Percentiles rank a stretch among this genome's conserved stretches.
These are phyloP conservation scores for Sclerotinia glacialis DNA, from an alignment of 2,329 filamentous ascomycete species.

Conservation along the genomic window DNA sequence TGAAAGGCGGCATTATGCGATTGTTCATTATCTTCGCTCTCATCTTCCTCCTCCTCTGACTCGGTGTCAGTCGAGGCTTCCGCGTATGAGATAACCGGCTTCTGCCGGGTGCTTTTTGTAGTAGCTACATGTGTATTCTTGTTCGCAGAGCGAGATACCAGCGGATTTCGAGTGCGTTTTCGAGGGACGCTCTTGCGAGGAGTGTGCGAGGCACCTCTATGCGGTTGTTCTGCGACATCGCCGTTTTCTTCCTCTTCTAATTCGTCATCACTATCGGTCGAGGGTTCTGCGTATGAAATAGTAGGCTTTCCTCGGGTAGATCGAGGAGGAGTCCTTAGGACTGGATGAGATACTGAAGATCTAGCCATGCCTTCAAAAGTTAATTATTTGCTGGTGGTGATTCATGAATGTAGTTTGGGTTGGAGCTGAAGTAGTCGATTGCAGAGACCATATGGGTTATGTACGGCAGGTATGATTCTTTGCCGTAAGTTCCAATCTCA, in stretches of 20 bases:
- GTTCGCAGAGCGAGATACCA: conserved; percentile 20
- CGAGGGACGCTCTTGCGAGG: conserved; percentile 8
- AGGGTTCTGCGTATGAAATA: conserved; percentile 21
- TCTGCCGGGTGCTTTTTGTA: conserved; percentile 30
- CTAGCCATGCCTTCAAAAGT: conserved; percentile 9
- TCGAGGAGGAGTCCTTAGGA: conserved; percentile 13
- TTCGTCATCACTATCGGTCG: conserved; percentile 19
- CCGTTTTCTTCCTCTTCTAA: conserved; percentile 4
- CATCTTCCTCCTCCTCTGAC: conserved; percentile 12
- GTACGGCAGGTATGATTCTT: neutral
- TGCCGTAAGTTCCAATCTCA: neutral
- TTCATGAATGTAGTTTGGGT: conserved; percentile 7
- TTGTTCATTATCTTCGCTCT: conserved; percentile 10
- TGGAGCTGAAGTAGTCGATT: neutral
- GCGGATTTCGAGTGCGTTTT: conserved; percentile 1
- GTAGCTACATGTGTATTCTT: conserved; percentile 16
- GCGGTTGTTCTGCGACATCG: neutral
- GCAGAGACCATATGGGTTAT: neutral
- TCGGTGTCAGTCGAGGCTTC: conserved; percentile 30
- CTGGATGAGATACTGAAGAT: neutral
- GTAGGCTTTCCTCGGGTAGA: conserved; percentile 14
- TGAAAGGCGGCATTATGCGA: neutral
- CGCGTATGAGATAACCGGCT: conserved; percentile 34
- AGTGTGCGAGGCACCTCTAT: neutral
- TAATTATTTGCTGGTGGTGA: neutral